phyloP scores from a whole-genome alignment of 2,329 filamentous ascomycete genomes.

The Elsinoe arachidis region DNA sequence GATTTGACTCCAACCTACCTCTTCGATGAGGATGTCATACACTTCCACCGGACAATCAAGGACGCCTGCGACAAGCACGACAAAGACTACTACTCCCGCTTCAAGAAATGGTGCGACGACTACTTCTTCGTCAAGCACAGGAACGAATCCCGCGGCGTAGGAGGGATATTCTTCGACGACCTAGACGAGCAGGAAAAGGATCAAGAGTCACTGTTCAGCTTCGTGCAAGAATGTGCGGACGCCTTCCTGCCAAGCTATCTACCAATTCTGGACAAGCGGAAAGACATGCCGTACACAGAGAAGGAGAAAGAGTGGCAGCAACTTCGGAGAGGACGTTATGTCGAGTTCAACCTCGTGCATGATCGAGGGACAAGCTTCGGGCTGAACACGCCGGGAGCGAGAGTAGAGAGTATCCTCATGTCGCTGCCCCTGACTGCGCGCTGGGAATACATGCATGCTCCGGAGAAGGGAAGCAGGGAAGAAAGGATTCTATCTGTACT shows the following conservation, averaged over 20 bases:
- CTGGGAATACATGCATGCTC: slow-evolving; percentile 94
- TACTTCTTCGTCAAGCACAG: slow-evolving; percentile 96
- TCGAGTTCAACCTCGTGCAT: slow-evolving; percentile 97
- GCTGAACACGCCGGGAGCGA: slow-evolving; percentile 79
- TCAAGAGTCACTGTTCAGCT: slow-evolving; percentile 81
- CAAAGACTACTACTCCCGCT: slow-evolving; percentile 80
- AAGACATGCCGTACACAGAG: slow-evolving; percentile 82
- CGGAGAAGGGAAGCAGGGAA: slow-evolving; percentile 66
- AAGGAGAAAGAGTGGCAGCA: slow-evolving; percentile 96
- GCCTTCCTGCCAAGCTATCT: slow-evolving; percentile 87
- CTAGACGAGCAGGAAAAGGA: slow-evolving; percentile 80
- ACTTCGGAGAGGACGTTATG: slow-evolving; percentile 84
- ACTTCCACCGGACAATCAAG: slow-evolving; percentile 93
- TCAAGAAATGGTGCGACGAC: slow-evolving; percentile 97
- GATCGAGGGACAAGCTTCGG: slow-evolving; percentile 93
- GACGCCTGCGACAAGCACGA: slow-evolving; percentile 89
- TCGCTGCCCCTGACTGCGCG: slow-evolving; percentile 84
- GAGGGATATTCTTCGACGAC: slow-evolving; percentile 98
- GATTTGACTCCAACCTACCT: slow-evolving; percentile 90
- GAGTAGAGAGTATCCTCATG: slow-evolving; percentile 96
- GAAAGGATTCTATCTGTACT: slow-evolving; percentile 68
- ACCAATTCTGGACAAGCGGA: slow-evolving; percentile 78
- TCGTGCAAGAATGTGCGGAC: slow-evolving; percentile 73
- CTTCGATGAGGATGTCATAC: slow-evolving; percentile 92
- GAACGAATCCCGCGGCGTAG: slow-evolving; percentile 74